Evolutionary conservation across 805 yeast species (phyloP).

Genomic region (Wickerhamiella musiphila): DNA sequence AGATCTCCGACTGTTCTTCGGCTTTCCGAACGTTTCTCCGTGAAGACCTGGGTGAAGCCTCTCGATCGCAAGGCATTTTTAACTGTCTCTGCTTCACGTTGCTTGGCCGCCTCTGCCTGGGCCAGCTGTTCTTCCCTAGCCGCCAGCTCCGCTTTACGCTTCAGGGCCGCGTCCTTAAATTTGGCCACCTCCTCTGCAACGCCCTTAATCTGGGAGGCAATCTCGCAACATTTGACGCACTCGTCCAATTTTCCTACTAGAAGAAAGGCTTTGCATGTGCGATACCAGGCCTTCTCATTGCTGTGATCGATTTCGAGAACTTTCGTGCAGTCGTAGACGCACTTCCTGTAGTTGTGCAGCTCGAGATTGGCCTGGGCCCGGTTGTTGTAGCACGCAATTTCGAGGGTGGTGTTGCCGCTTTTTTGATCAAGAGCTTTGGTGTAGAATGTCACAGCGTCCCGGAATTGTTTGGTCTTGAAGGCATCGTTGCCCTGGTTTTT

Average conservation of each 20-base stretch:
- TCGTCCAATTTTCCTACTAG: conserved; percentile 54
- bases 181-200: conserved; percentile 36
- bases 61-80: conserved; percentile 45
- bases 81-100: conserved; percentile 18
- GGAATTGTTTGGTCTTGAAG: conserved; percentile 51
- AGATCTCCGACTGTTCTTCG: conserved; percentile 26
- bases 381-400: conserved; percentile 49
- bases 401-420: conserved; percentile 24
- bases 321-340: conserved; percentile 70
- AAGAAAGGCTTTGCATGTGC: conserved; percentile 70
- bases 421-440: conserved; percentile 62
- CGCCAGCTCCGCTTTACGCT: conserved; percentile 21
- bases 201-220: conserved; percentile 46
- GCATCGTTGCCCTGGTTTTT: conserved; percentile 87
- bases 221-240: conserved; percentile 44
- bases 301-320: conserved; percentile 41
- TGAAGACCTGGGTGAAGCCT: conserved; percentile 21
- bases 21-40: conserved; percentile 26
- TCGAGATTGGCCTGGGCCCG: conserved; percentile 87
- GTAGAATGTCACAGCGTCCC: conserved; percentile 62
- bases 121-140: conserved; percentile 7
- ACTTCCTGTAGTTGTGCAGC: conserved; percentile 63
- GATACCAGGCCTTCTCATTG: conserved; percentile 67
- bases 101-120: conserved; percentile 2
- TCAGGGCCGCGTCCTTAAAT: conserved; percentile 27